Evolutionary conservation across 495 filamentous ascomycete genomes (phyloP).

Genomic region (Lasiosphaeria ovina): DNA sequence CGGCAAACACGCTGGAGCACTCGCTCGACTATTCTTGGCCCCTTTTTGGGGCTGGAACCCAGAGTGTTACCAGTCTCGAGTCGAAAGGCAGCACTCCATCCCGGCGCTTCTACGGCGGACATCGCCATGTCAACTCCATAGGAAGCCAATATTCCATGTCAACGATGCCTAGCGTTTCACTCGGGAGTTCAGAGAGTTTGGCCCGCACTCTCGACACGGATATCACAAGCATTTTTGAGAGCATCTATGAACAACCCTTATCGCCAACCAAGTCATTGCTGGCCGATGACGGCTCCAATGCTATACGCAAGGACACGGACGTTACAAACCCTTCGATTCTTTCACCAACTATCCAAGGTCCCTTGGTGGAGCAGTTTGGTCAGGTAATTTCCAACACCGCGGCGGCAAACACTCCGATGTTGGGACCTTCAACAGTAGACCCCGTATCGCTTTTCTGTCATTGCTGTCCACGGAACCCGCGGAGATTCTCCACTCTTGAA

Average conservation of each 20-base stretch:
- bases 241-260: neutral
- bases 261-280: neutral
- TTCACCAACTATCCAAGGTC: too few species aligned
- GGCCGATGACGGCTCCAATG: neutral
- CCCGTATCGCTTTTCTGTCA: constrained; percentile 57
- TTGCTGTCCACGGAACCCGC: constrained; percentile 85
- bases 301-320: too few species aligned
- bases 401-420: neutral
- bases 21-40: too few species aligned
- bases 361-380: neutral
- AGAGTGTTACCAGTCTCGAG: too few species aligned
- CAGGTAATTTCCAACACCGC: neutral
- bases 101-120: neutral
- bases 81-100: neutral
- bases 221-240: constrained; percentile 26
- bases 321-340: too few species aligned
- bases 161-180: constrained; percentile 22
- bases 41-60: too few species aligned
- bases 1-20: too few species aligned
- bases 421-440: constrained; percentile 36
- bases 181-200: constrained; percentile 26
- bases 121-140: constrained; percentile 2
- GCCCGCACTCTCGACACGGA: constrained; percentile 27
- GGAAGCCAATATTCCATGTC: constrained; percentile 21
- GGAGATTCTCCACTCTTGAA: constrained; percentile 69